Evolutionary conservation across 345 rosid species (phyloP), one percentile per base, ranked within the genome.

Genomic region (Toxicodendron radicans): DNA sequence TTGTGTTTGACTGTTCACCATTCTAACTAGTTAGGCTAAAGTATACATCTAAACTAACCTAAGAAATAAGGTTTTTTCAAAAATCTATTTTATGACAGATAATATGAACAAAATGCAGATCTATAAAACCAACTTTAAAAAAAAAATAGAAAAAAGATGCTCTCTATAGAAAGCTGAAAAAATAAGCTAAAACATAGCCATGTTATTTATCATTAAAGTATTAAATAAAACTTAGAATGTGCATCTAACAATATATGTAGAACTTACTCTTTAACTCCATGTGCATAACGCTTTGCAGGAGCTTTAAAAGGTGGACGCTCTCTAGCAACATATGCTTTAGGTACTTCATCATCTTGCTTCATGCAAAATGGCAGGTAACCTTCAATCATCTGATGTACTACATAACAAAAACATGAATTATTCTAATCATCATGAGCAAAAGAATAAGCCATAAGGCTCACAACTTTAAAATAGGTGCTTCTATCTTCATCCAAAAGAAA

Each of bases 201-300:
- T 52, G 38, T 6, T 35, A 35, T 35, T 6, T 35, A 35, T 35
- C 38, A 27, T 43, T 24, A 67, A 75, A 56, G 33, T 41, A 78
- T 58, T 49, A 79, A 54, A 17, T 7, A 7, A 16, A 21, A 51
- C 16, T 32, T 7, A 45, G 43, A 76, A 66, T 58, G 71, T 48
- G 66, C 38, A 33, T 45, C 43, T 4, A 73, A 66, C 68, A 59
- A 30, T 27, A 75, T 18, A 30, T 49, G 68, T 54, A 41, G 54
- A 62, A 81, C 90, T 68, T 78, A 93, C 98, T 87, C 86, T 87
- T 80, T 90, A 63, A 95, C 92, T 58, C 97, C 97, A 82, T 91
- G 94, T 12, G 93, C 85, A 75, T 93, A 91, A 64, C 56, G 78
- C 83, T 90, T 95, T 54, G 87, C 5, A 63, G 98, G 90, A 82